Percentiles rank a stretch among this genome's conserved stretches.
Conservation (phyloP, 352 stramenopile species). For the Stramenopiles sp. region DNA sequence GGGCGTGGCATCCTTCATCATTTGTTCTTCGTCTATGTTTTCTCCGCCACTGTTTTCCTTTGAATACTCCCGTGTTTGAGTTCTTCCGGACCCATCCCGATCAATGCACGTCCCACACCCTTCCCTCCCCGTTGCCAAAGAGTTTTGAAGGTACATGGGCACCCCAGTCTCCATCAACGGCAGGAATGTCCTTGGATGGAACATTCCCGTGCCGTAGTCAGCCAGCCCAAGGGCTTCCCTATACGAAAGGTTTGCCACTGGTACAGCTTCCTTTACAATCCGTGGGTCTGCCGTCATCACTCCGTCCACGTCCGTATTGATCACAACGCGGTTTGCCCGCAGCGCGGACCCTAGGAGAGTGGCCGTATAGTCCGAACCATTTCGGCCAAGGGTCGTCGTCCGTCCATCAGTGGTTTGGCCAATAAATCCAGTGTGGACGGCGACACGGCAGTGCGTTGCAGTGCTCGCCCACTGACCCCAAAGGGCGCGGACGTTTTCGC, state of each 20-base stretch:
- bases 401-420: conserved; percentile 34
- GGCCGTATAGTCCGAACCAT: conserved; percentile 55
- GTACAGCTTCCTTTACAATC: conserved; percentile 44
- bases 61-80: too few relatives aligned
- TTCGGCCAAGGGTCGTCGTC: conserved; percentile 50
- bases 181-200: conserved; percentile 56
- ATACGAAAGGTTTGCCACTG: conserved; percentile 47
- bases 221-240: conserved; percentile 50
- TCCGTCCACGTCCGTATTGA: conserved; percentile 54
- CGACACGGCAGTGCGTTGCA: too few relatives aligned
- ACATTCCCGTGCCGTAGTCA: conserved; percentile 55
- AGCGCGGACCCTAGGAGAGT: conserved; percentile 47
- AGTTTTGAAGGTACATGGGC: conserved; percentile 58
- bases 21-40: not conserved
- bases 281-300: conserved; percentile 53
- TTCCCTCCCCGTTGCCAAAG: conserved; percentile 46
- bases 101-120: conserved; percentile 55
- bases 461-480: conserved; percentile 28
- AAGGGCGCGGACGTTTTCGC: conserved; percentile 36
- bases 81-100: conserved; percentile 30
- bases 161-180: conserved; percentile 44
- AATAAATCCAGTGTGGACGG: conserved; percentile 54
- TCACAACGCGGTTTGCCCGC: conserved; percentile 47
- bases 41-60: conserved; percentile 31
- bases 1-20: not conserved